Conservation (phyloP, 371 early-diverging fungal species). For the Mucor velutinosus region DNA sequence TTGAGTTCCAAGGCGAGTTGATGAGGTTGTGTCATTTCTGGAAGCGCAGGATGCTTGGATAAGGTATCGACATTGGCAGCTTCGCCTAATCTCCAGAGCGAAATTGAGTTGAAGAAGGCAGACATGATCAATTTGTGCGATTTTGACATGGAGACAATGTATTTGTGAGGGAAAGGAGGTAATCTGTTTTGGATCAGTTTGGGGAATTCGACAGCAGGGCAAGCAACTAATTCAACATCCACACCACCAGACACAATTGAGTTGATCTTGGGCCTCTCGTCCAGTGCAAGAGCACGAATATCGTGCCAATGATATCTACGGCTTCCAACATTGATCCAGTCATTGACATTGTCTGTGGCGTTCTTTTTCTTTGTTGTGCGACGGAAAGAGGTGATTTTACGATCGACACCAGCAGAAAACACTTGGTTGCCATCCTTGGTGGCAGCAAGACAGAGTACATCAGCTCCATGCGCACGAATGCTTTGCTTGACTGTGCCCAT, state of each 20-base stretch:
- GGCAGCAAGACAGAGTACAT: slow-evolving; percentile 83
- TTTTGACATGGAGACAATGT: slow-evolving; percentile 68
- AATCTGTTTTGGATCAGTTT: slow-evolving; percentile 68
- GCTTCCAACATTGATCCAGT: slow-evolving; percentile 79
- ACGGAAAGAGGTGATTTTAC: slow-evolving; percentile 76
- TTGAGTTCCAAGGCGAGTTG: slow-evolving; percentile 65
- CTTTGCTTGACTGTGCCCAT: slow-evolving; percentile 70
- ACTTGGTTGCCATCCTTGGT: slow-evolving; percentile 68
- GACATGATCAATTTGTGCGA: slow-evolving; percentile 63
- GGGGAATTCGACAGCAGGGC: slow-evolving; percentile 67
- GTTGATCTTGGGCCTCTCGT: slow-evolving; percentile 61
- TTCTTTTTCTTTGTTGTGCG: slow-evolving; percentile 36
- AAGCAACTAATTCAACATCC: slow-evolving; percentile 73
- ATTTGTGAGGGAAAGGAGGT: slow-evolving; percentile 79
- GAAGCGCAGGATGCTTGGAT: slow-evolving; percentile 28
- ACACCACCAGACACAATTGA: slow-evolving; percentile 86
- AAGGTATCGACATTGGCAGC: slow-evolving; percentile 24
- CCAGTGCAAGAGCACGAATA: slow-evolving; percentile 81
- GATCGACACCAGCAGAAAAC: slow-evolving; percentile 91
- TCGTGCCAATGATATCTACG: slow-evolving; percentile 93
- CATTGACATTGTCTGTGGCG: slow-evolving; percentile 8
- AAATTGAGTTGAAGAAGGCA: slow-evolving; percentile 61
- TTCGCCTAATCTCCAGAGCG: slow-evolving; percentile 82
- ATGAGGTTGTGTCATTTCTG: slow-evolving; percentile 64
- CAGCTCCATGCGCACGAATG: slow-evolving; percentile 80